phyloP scores from a whole-genome alignment of 2,329 filamentous ascomycete species.

The Zopfia rhizophila region DNA sequence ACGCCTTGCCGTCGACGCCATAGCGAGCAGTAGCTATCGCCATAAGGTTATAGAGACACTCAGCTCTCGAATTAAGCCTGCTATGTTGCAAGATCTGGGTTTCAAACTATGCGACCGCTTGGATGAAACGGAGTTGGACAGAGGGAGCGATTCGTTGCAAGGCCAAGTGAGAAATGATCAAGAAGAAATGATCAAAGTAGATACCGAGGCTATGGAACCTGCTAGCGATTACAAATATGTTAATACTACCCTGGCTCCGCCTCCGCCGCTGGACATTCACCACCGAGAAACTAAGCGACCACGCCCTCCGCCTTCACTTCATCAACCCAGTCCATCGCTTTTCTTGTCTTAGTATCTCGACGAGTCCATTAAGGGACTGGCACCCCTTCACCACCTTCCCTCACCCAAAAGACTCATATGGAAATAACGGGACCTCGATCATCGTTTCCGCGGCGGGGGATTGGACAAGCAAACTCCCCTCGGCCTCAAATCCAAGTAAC shows the following conservation, averaged over 20 bases:
- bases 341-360: conserved; percentile 43
- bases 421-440: conserved; percentile 30
- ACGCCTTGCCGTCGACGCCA: conserved; percentile 21
- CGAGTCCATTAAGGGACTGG: conserved; percentile 44
- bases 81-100: too few relatives aligned
- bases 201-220: conserved; percentile 82
- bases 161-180: too few relatives aligned
- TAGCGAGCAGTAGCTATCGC: conserved; percentile 23
- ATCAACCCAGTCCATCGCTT: conserved; percentile 39
- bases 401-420: background rate
- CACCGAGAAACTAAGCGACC: conserved; percentile 74
- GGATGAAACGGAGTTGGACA: too few relatives aligned
- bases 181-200: too few relatives aligned
- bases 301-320: conserved; percentile 74
- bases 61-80: too few relatives aligned
- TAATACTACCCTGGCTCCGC: conserved; percentile 78
- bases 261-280: conserved; percentile 74
- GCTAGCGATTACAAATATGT: conserved; percentile 68
- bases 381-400: conserved; percentile 53
- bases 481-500: too few relatives aligned
- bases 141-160: too few relatives aligned
- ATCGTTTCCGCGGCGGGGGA: conserved; percentile 49
- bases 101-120: too few relatives aligned
- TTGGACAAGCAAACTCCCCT: conserved; percentile 41
- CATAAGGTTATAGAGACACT: too few relatives aligned